A percentile compares a stretch with the other conserved stretches of the same genome.
Conservation (phyloP, 305 asterid species). For the Fraxinus nigra region DNA sequence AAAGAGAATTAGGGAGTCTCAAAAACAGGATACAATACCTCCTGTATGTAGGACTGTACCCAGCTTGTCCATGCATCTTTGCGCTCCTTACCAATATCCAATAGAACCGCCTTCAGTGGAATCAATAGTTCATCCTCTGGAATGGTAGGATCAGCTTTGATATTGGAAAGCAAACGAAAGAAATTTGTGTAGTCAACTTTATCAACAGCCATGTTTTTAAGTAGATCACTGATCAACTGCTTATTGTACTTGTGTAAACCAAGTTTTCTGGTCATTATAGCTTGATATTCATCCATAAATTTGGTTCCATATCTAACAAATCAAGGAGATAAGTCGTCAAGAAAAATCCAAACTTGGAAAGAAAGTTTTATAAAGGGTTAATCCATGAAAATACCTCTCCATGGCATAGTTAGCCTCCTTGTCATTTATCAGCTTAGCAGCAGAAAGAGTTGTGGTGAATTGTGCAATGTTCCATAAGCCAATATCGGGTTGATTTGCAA, state of each 20-base stretch:
- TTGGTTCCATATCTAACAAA: constrained; percentile 74
- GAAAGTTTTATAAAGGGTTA: constrained; percentile 7
- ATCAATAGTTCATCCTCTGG: constrained; percentile 61
- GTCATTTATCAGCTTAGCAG: constrained; percentile 73
- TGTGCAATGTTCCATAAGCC: constrained; percentile 97
- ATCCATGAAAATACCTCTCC: constrained; percentile 66
- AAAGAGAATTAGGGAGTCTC: not conserved
- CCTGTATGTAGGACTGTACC: constrained; percentile 74
- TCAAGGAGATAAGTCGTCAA: constrained; percentile 14
- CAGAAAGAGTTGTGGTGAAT: constrained; percentile 65
- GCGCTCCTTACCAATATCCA: constrained; percentile 92
- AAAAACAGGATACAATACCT: constrained; percentile 45
- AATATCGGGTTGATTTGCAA: constrained; percentile 96
- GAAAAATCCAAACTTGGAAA: constrained; percentile 20
- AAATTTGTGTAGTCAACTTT: constrained; percentile 98
- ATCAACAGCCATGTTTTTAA: constrained; percentile 92
- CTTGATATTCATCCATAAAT: constrained; percentile 94
- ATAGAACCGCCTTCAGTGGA: constrained; percentile 83
- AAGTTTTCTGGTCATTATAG: constrained; percentile 85
- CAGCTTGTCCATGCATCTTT: constrained; percentile 94
- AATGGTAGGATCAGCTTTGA: constrained; percentile 68
- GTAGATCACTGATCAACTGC: constrained; percentile 80
- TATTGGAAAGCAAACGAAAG: constrained; percentile 82
- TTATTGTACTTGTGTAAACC: constrained; percentile 85
- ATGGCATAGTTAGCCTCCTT: constrained; percentile 85